Base-by-base conservation (phyloP, 495 filamentous ascomycete genomes). In the Trichoderma gamsii region DNA sequence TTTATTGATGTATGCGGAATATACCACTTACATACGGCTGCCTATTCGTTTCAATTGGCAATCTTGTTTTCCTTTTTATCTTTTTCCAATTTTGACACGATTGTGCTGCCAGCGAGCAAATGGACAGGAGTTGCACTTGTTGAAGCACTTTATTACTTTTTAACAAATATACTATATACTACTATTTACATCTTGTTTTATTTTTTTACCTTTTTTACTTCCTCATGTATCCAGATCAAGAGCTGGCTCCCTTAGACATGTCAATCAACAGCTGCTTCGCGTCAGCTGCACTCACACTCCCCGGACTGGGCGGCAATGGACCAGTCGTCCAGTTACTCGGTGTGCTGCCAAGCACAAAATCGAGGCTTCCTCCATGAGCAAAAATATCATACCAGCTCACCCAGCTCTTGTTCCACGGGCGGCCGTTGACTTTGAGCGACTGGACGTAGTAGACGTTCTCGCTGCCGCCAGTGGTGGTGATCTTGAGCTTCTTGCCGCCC, bases 341-440 rank as follows among this genome's bases (percentile, higher is more conserved):
- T 65, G 86, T 77, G 4, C 73, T 27, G 0, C 88, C 88, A 15
- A 90, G 76, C 6, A 83, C 82, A 75, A 90, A 90, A 65, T 90
- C 84, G 70, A 90, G 73, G 2, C 75, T 82, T 0, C 88, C 87
- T 6, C 87, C 87, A 52, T 88, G 76, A 1, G 76, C 81, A 77
- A 90, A 90, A 16, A 89, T 71, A 71, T 90, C 86, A 6, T 83
- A 76, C 81, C 86, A 89, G 63, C 81, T 79, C 16, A 90, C 77
- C 88, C 88, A 90, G 46, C 83, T 81, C 75, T 82, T 83, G 41
- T 76, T 71, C 84, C 85, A 88, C 12, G 21, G 51, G 67, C 79
- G 41, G 1, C 82, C 83, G 66, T 86, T 86, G 46, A 85, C 75
- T 52, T 71, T 76, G 52, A 86, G 72, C 23, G 73, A 75, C 70